Base-by-base conservation (phyloP, 495 filamentous ascomycete species). In the Bacidia rubella region DNA sequence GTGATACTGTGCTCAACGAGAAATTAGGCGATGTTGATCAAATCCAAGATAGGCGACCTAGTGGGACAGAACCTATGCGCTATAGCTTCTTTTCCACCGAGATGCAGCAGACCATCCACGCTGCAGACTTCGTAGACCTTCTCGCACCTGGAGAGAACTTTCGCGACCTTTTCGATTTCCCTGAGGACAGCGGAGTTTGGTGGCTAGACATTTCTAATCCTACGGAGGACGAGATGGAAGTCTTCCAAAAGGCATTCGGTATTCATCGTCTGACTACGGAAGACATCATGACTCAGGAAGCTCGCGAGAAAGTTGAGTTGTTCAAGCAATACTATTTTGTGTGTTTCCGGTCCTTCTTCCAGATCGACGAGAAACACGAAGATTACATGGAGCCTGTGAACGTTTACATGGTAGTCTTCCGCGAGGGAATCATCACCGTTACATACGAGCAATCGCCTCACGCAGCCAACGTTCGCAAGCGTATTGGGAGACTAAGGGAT, bases 271-370 rank as follows among this genome's bases (percentile, higher is more conserved):
- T 98, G 66, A 96, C 90, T 10, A 83, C 85, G 17, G 90, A 98
- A 68, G 90, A 98, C 72, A 95, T 98, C 55, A 78, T 81, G 29
- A 92, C 83, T 2, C 88, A 95, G 63, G 90, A 98, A 70, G 82
- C 88, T 15, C 87, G 90, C 21, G 90, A 98, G 70, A 98, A 98
- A 70, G 94, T 98, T 29, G 92, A 98, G 65, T 79, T 98, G 27
- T 98, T 98, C 70, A 83, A 87, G 24, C 83, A 86, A 44, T 98
- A 98, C 71, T 98, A 98, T 63, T 94, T 98, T 61, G 87, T 95
- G 48, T 94, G 86, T 64, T 98, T 97, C 76, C 82, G 90, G 25
- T 93, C 87, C 1, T 98, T 96, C 67, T 84, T 76, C 54, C 87
- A 89, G 54, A 69, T 81, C 57, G 88, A 93, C 59, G 82, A 84